Conservation (phyloP, 1,284 basidiomycete genomes). For the Thelephora terrestris region DNA sequence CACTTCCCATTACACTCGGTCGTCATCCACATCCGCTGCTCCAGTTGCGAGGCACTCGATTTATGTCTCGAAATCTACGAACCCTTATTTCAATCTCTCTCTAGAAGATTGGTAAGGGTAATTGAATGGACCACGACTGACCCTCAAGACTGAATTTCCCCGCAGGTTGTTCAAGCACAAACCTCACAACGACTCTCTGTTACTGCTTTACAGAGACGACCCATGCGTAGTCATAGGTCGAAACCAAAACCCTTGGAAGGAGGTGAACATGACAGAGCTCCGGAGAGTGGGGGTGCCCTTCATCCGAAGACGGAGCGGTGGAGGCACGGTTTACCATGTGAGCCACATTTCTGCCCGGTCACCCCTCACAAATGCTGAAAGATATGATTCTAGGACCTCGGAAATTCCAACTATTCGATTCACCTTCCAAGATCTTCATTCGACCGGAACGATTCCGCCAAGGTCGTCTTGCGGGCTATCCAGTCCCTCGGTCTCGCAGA, state of each 20-base stretch:
- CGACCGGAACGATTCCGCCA: slow-evolving; percentile 71
- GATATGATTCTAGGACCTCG: slow-evolving; percentile 61
- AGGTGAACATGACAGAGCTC: slow-evolving; percentile 68
- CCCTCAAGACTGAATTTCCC: slow-evolving; percentile 5
- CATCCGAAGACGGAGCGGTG: slow-evolving; percentile 84
- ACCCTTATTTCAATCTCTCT: slow-evolving; percentile 91
- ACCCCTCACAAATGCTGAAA: not conserved
- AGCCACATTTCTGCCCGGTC: slow-evolving; percentile 19
- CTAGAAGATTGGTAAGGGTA: slow-evolving; percentile 81
- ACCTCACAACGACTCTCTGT: slow-evolving; percentile 52
- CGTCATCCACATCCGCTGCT: not conserved
- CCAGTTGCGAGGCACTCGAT: slow-evolving; percentile 37
- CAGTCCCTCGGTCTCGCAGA: slow-evolving; percentile 54
- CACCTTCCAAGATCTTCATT: slow-evolving; percentile 79
- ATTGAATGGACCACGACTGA: not conserved
- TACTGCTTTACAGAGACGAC: slow-evolving; percentile 83
- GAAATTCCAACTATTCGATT: slow-evolving; percentile 97
- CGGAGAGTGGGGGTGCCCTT: slow-evolving; percentile 55
- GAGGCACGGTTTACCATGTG: slow-evolving; percentile 98
- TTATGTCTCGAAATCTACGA: slow-evolving; percentile 74
- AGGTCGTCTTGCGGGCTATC: slow-evolving; percentile 73
- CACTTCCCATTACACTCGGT: not conserved
- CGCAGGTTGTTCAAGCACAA: slow-evolving; percentile 79
- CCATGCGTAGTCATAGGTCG: slow-evolving; percentile 93
- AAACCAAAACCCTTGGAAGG: slow-evolving; percentile 99